Conservation (phyloP, 2,329 filamentous ascomycete genomes). For the Rachicladosporium sp. region DNA sequence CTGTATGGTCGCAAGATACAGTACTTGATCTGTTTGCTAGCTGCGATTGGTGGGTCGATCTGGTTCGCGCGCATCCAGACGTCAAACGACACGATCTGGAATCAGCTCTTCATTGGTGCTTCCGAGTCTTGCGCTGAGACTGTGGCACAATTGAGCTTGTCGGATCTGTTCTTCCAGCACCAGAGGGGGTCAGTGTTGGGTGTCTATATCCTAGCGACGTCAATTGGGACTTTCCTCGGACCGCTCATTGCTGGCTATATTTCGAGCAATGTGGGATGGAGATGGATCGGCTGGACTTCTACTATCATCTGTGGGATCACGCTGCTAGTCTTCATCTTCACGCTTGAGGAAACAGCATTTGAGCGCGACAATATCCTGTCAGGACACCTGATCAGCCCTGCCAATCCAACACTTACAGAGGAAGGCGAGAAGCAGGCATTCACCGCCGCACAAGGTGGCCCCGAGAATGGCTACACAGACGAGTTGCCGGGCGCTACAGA, state of each 20-base stretch:
- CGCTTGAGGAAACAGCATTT: too few species aligned
- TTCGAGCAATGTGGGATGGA: constrained; percentile 29
- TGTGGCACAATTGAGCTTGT: constrained; percentile 32
- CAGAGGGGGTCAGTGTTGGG: constrained; percentile 11
- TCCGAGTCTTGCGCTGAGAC: constrained; percentile 32
- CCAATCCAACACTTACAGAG: too few species aligned
- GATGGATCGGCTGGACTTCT: too few species aligned
- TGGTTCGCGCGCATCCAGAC: constrained; percentile 29
- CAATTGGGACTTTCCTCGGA: constrained; percentile 31
- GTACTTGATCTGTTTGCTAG: too few species aligned
- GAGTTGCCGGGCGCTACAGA: too few species aligned
- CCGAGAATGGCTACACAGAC: too few species aligned
- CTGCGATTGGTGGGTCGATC: constrained; percentile 15
- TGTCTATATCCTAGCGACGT: constrained; percentile 26
- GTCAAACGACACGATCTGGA: constrained; percentile 29
- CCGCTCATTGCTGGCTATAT: constrained; percentile 33
- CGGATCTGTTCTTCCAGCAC: constrained; percentile 23
- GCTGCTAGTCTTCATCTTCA: too few species aligned
- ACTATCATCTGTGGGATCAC: too few species aligned
- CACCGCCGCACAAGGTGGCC: too few species aligned
- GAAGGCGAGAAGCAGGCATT: too few species aligned
- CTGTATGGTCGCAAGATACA: constrained; percentile 32
- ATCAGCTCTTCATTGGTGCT: constrained; percentile 31
- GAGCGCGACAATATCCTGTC: too few species aligned
- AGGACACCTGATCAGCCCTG: too few species aligned